Base-by-base conservation (phyloP, 2,329 filamentous ascomycete species). In the Dactylonectria macrodidyma region DNA sequence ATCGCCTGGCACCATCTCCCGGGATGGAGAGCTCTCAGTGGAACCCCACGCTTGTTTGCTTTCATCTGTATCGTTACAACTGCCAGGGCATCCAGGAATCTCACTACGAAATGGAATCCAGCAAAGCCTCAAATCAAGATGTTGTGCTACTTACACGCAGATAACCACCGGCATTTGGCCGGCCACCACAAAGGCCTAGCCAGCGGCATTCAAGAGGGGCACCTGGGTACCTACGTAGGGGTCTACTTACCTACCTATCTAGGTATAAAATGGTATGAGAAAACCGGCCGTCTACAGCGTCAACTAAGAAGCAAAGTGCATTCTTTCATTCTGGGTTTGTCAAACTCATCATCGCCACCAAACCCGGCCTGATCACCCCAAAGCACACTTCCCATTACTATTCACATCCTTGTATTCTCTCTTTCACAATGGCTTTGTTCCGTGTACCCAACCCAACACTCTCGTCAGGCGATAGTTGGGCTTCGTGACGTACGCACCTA, bases 21-120 rank as follows among this genome's bases (percentile, higher is more conserved):
- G 22, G 33, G 59, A 44, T 44, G 34, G 38, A 26, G 26, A 26
- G 11, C 5, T 19, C 24, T 54, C 33, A 38, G 50, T 52, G 46
- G 52, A 22, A 22, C 11, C 5, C n/a, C 24, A 44, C 22, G 24
- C 11, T 24, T 62, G 58, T 58, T 66, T 66, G 51, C 57, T 56
- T 33, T n/a, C 33, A 33, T 26, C 61, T 54, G 63, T 62, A 52
- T 62, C 38, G 54, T 58, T 47, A 36, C 36, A 58, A 16, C 63
- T 47, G 5, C 12, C 24, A 55, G 34, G 19, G 36, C 50, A 50
- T 62, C 10, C 19, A 19, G 22, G 38, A n/a, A 50, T 24, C 36
- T 41, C 38, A 14, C 41, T 44, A n/a, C 41, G n/a, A 14, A 44
- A 44, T 44, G 5, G 14, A 44, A 44, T 14, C 41, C 41, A 44